phyloP scores from a whole-genome alignment of 345 rosid genomes.

The Arabis hirsuta region DNA sequence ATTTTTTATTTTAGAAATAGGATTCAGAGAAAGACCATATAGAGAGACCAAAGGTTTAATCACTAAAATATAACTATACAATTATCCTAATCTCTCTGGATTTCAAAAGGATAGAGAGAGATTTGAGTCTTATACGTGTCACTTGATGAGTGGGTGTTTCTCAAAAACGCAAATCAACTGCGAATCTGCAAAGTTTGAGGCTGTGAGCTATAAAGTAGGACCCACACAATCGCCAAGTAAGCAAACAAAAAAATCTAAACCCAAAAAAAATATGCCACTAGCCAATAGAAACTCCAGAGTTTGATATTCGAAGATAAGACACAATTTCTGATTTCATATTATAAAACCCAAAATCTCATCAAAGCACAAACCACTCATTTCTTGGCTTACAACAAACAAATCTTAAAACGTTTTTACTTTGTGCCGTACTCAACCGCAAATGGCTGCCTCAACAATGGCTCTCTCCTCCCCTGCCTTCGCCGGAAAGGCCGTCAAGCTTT shows the following conservation, averaged over 20 bases:
- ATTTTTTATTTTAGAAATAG: not conserved
- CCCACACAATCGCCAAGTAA: conserved; percentile 12
- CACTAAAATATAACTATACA: not conserved
- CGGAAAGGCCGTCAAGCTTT: conserved; percentile 59
- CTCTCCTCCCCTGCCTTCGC: conserved; percentile 68
- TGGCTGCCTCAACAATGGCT: conserved; percentile 72
- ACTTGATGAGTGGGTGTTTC: not conserved
- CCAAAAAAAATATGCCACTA: not conserved
- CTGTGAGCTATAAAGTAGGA: not conserved
- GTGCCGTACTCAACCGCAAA: conserved; percentile 29
- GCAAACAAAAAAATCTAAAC: conserved; percentile 9
- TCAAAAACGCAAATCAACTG: conserved; percentile 4
- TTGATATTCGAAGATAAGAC: conserved; percentile 29
- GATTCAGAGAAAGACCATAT: not conserved
- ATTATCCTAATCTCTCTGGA: not conserved
- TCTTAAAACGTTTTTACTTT: conserved; percentile 28
- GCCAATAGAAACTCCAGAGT: conserved; percentile 27
- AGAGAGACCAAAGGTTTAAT: not conserved
- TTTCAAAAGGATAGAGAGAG: conserved; percentile 14
- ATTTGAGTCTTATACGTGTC: not conserved
- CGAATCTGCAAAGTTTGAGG: not conserved
- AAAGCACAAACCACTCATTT: conserved; percentile 30
- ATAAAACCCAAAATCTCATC: conserved; percentile 12
- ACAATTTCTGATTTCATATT: not conserved
- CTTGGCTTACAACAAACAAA: conserved; percentile 29